Base-by-base conservation (phyloP, 306 rosid species). In the cucumber (Cucumis sativus) region DNA sequence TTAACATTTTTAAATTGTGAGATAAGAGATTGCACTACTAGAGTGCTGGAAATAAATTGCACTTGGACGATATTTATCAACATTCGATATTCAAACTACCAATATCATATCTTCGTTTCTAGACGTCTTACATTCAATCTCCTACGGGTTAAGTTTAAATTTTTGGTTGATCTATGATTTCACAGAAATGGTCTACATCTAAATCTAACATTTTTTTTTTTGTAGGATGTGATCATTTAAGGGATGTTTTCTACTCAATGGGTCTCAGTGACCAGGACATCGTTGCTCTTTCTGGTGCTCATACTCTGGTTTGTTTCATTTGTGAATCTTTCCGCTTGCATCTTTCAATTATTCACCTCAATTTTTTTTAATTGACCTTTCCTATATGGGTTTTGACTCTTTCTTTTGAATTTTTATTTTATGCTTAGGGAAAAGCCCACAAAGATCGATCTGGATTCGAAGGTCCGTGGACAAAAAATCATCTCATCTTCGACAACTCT, bases 371-470 rank as follows among this genome's bases (percentile, higher is more conserved):
- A 47, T 60, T 39, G 15, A 17, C 17, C 6, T 30, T 7, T 78
- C 6, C 20, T 17, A 10, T 28, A n/a, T 69, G 40, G 33, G 18
- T 45, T 8, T 1, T 30, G 45, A 3, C 17, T 28, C 30, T 28
- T 28, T 21, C 0, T 33, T 55, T 25, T 56, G 18, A 39, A 13
- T 13, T 13, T 49, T 60, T 14, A 39, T 54, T 28, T 75, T 33
- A 33, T 33, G 37, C 37, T 33, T 33, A 88, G 92, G 91, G 96
- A 33, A 85, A 86, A 65, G 85, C 89, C 78, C 96, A 90, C 78
- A 80, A 75, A 74, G 96, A 88, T 17, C 91, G 93, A 47, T 90
- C 96, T 76, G 91, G 92, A 76, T 88, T 85, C 76, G 92, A 87
- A 79, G 92, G 93, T 55, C 74, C 91, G 18, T 90, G 92, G 96